Base-by-base conservation (phyloP, 495 filamentous ascomycete species). In the Aspergillus nanangensis region DNA sequence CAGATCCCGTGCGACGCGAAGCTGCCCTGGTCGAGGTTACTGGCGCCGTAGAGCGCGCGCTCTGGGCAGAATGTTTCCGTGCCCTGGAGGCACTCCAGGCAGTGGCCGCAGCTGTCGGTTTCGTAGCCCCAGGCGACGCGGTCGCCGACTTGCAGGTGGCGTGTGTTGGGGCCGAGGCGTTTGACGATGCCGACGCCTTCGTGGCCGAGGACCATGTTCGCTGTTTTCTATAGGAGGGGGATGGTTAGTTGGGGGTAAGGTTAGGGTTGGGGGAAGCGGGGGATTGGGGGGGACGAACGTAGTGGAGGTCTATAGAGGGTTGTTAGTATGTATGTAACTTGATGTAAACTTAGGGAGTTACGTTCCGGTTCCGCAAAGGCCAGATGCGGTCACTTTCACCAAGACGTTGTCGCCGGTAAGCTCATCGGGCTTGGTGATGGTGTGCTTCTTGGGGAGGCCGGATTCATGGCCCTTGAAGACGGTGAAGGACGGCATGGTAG, bases 61-160 rank as follows among this genome's bases (percentile, higher is more conserved):
- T 45, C 27, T 20, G 35, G 7, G 22, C 50, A 53, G 41, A 31
- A 48, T 8, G 19, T 38, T 10, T 53, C 50, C 19, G 27, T 24
- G 1, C 50, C 50, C 20, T 40, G 35, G 0, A 45, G 25, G 41
- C 50, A 48, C 14, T 48, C 41, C 14, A 37, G 8, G 36, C 50
- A 53, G 41, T 42, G 45, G 27, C 41, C 45, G 29, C 50, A 53
- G 45, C 41, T 45, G 27, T 48, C 41, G 15, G 41, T 37, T 25
- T 48, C 45, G 20, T 52, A 56, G n/a, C 53, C 53, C 41, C 46
- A 56, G 21, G 48, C 49, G 11, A 56, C 53, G 9, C 53, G 53
- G 22, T 49, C 49, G 4, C 53, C 53, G 14, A 49, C 36, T 41
- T 52, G 45, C 5, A 54, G 38, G 39, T 27, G 20, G 5, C 34